Conservation (phyloP, 1,284 basidiomycete species). For the Flammula alnicola region DNA sequence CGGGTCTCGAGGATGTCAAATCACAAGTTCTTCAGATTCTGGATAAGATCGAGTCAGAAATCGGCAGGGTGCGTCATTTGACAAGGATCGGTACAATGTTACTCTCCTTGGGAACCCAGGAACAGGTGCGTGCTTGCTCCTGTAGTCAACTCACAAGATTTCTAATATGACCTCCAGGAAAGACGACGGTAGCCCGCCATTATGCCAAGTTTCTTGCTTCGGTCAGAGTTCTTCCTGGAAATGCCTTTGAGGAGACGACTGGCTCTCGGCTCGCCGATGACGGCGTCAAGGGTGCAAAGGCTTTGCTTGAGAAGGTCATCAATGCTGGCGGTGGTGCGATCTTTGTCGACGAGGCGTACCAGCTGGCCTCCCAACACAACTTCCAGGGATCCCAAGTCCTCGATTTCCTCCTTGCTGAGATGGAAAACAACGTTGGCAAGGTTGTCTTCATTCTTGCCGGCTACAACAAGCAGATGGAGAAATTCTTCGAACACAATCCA, state of each 20-base stretch:
- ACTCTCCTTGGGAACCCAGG: conserved; percentile 64
- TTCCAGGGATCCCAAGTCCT: conserved; percentile 56
- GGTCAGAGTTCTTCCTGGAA: conserved; percentile 54
- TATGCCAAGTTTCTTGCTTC: conserved; percentile 66
- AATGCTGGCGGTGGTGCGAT: conserved; percentile 62
- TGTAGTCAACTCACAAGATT: neutral
- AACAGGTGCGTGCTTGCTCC: conserved; percentile 48
- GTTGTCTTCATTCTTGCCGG: conserved; percentile 74
- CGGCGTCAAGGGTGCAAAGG: conserved; percentile 56
- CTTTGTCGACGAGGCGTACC: conserved; percentile 74
- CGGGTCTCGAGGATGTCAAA: conserved; percentile 60
- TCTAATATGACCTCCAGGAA: conserved; percentile 48
- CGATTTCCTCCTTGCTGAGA: conserved; percentile 70
- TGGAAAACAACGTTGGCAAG: conserved; percentile 69
- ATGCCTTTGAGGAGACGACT: conserved; percentile 61
- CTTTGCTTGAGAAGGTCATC: conserved; percentile 50
- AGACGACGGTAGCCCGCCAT: conserved; percentile 68
- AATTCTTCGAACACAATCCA: conserved; percentile 75
- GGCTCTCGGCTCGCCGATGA: conserved; percentile 62
- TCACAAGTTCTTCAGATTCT: conserved; percentile 51
- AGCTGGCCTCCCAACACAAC: conserved; percentile 53
- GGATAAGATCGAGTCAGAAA: conserved; percentile 49
- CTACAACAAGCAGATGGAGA: conserved; percentile 73
- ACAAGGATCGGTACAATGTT: conserved; percentile 54
- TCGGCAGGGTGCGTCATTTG: conserved; percentile 48